Conservation (phyloP, 2,329 filamentous ascomycete species). For the Scorias spongiosa region DNA sequence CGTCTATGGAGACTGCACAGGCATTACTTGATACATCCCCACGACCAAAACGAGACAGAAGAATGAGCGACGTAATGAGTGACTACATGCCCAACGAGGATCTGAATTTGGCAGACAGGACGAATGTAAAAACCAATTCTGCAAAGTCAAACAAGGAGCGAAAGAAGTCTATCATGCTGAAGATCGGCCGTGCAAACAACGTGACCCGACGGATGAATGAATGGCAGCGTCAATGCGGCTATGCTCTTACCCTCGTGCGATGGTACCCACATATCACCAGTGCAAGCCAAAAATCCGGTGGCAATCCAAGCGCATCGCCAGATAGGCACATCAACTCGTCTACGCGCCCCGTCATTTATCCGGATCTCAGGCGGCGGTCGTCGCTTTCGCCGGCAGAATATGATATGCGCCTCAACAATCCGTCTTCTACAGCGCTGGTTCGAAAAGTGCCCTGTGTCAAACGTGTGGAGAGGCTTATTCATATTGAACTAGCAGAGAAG, state of each 20-base stretch:
- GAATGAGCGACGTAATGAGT: slow-evolving; percentile 20
- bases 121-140: background rate
- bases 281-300: slow-evolving; percentile 10
- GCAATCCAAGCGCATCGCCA: slow-evolving; percentile 10
- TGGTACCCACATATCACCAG: slow-evolving; percentile 67
- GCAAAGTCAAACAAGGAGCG: background rate
- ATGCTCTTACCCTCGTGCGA: slow-evolving; percentile 71
- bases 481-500: slow-evolving; percentile 61
- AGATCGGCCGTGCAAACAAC: slow-evolving; percentile 57
- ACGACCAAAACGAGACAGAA: slow-evolving; percentile 6
- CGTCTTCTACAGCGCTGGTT: slow-evolving; percentile 13
- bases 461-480: slow-evolving; percentile 77
- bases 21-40: slow-evolving; percentile 16
- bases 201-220: slow-evolving; percentile 83
- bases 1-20: slow-evolving; percentile 29
- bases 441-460: slow-evolving; percentile 73
- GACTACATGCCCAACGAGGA: slow-evolving; percentile 9
- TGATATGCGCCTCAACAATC: background rate
- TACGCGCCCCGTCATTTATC: slow-evolving; percentile 9
- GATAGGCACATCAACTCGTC: background rate
- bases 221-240: slow-evolving; percentile 86
- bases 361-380: slow-evolving; percentile 15
- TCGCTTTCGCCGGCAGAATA: slow-evolving; percentile 5
- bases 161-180: slow-evolving; percentile 49
- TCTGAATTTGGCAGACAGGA: background rate